Conservation (phyloP, 2,329 filamentous ascomycete genomes). For the Exserohilum turcica region DNA sequence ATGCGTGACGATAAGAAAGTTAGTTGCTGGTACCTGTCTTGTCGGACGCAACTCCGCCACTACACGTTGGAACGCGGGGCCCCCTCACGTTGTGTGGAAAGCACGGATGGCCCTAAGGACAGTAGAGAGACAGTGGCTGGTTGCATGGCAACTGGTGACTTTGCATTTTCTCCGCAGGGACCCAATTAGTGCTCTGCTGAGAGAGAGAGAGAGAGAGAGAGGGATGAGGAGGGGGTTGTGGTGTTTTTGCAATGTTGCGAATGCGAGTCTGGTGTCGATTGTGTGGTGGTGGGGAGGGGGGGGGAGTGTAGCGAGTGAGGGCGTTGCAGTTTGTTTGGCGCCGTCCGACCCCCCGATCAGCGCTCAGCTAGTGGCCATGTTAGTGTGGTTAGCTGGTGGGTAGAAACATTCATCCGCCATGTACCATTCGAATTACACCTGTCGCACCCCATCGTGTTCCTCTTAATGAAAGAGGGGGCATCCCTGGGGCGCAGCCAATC, state of each 20-base stretch:
- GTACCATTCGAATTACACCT: conserved; percentile 11
- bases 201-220: no score
- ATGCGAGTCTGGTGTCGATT: not conserved
- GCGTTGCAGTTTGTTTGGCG: not conserved
- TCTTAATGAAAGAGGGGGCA: conserved; percentile 2
- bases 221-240: no score
- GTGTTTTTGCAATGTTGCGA: not conserved
- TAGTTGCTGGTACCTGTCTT: not conserved
- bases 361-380: not conserved
- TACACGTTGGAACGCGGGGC: not conserved
- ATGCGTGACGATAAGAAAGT: not conserved
- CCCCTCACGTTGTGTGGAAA: conserved; percentile 7
- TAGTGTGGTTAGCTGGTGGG: not conserved
- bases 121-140: not conserved
- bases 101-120: not conserved
- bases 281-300: not conserved
- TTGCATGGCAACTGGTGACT: not conserved
- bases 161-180: not conserved
- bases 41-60: conserved; percentile 1
- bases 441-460: conserved; percentile 7
- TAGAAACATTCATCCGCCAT: not conserved
- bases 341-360: not conserved
- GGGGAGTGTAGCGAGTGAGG: no score
- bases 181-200: not conserved
- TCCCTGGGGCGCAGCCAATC: conserved; percentile 7